Evolutionary conservation across 306 rosid genomes (phyloP), one percentile per base, ranked within the genome.

Genomic region (Lupinus albus): DNA sequence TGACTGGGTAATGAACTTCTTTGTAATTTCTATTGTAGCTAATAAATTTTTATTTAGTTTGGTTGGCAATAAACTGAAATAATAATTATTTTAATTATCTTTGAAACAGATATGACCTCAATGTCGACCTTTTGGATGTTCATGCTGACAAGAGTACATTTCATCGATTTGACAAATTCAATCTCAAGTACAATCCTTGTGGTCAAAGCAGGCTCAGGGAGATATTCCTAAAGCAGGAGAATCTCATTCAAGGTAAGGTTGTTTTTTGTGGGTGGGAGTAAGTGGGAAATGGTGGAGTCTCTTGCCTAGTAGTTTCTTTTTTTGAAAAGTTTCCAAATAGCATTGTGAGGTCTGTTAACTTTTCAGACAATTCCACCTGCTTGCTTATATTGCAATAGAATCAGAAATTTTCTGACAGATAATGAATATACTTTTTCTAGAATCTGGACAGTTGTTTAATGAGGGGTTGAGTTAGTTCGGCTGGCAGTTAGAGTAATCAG

Each of bases 171-270:
- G 99, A 94, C 77, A 94, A 94, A 78, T 94, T 94, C 76, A 94
- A 94, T 80, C 97, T 94, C 20, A 94, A 94, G 84, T 94, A 94
- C 78, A 94, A 94, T 64, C 97, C 99, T 49, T 94, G 99, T 76
- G 99, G 97, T 73, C 99, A 94, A 84, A 94, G 99, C 87, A 88
- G 99, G 88, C 99, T 94, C 32, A 78, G 99, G 80, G 99, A 94
- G 83, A 94, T 94, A 75, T 94, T 91, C 79, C 88, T 94, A 33
- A 94, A 94, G 80, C 99, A 88, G 85, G 99, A 94, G 64, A 90
- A 94, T 84, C 95, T 94, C 68, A 94, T 94, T 63, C 99, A 94
- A 90, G 99, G 99, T 94, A 85, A 61, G 18, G 38, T 64, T 53
- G 10, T 20, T 56, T 50, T 50, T 48, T 9, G 8, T 39, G 12